Conservation (phyloP, 768 basidiomycete genomes). For the Boletus coccyginus region DNA sequence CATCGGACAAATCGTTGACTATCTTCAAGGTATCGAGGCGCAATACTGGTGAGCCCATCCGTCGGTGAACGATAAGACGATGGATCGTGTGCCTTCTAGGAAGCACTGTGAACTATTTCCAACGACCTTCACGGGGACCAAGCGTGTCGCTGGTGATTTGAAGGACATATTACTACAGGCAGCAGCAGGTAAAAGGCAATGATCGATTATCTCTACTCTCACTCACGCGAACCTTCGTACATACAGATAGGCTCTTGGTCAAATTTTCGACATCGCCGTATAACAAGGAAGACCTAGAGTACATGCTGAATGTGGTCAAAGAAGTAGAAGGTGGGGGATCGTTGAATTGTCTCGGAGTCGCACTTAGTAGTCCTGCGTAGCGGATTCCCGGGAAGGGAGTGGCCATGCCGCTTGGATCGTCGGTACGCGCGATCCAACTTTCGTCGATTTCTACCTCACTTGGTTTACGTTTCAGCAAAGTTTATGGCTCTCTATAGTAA, state of each 20-base stretch:
- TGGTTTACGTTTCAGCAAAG: conserved; percentile 14
- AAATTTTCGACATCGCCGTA: conserved; percentile 35
- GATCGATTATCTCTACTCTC: neutral
- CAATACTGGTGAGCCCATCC: conserved; percentile 27
- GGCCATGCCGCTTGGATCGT: conserved; percentile 25
- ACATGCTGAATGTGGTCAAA: conserved; percentile 29
- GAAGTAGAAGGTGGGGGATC: conserved; percentile 23
- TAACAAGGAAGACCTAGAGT: conserved; percentile 15
- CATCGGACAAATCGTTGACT: neutral
- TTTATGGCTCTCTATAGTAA: conserved; percentile 32
- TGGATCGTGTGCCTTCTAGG: conserved; percentile 8
- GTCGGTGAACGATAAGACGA: neutral
- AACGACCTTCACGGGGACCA: conserved; percentile 20
- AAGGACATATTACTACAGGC: conserved; percentile 26
- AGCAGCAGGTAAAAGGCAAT: conserved; percentile 24
- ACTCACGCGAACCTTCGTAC: neutral
- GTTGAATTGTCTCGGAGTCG: neutral
- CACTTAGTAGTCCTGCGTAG: conserved; percentile 1
- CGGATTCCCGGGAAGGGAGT: conserved; percentile 3
- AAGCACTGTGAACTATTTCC: conserved; percentile 32
- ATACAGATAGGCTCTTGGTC: conserved; percentile 26
- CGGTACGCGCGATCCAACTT: conserved; percentile 10
- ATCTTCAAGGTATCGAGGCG: conserved; percentile 21
- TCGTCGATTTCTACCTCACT: conserved; percentile 1
- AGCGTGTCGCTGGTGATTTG: conserved; percentile 14